phyloP scores from a whole-genome alignment of 2,329 filamentous ascomycete species.

The Xylaria sp. region DNA sequence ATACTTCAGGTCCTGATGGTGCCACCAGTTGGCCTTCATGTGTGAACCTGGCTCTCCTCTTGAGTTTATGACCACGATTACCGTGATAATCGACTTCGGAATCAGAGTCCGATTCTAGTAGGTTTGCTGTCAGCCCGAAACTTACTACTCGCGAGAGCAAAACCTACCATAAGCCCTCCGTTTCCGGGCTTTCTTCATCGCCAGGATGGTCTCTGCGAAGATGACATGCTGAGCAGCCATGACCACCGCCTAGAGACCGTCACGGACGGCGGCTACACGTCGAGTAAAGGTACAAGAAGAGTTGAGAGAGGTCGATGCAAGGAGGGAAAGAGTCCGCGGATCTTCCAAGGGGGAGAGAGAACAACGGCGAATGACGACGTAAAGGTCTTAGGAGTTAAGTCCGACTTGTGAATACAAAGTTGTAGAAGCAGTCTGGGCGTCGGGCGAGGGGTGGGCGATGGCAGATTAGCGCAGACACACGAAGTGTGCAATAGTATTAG shows the following conservation, averaged over 20 bases:
- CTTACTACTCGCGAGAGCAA: conserved; percentile 10
- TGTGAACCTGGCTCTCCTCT: conserved; percentile 78
- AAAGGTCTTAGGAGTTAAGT: background rate
- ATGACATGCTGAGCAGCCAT: conserved; percentile 67
- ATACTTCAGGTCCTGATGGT: conserved; percentile 72
- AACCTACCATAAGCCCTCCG: conserved; percentile 69
- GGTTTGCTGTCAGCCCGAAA: conserved; percentile 43
- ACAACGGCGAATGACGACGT: background rate
- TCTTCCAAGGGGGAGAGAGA: background rate
- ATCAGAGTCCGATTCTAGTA: conserved; percentile 80
- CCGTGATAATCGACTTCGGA: conserved; percentile 74
- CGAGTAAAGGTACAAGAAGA: conserved; percentile 6
- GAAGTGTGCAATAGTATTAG: background rate
- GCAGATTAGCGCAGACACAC: conserved; percentile 19
- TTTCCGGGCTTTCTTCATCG: conserved; percentile 75
- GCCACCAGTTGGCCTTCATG: conserved; percentile 76
- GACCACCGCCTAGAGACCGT: conserved; percentile 23
- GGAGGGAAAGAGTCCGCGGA: background rate
- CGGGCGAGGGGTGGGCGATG: conserved; percentile 10
- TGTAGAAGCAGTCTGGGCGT: conserved; percentile 2
- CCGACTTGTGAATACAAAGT: background rate
- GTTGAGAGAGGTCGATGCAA: background rate
- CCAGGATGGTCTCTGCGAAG: conserved; percentile 73
- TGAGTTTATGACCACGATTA: conserved; percentile 83
- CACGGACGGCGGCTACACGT: conserved; percentile 6